Evolutionary conservation across 1,284 basidiomycete species (phyloP).

Genomic region (Stygiomarasmius scandens): DNA sequence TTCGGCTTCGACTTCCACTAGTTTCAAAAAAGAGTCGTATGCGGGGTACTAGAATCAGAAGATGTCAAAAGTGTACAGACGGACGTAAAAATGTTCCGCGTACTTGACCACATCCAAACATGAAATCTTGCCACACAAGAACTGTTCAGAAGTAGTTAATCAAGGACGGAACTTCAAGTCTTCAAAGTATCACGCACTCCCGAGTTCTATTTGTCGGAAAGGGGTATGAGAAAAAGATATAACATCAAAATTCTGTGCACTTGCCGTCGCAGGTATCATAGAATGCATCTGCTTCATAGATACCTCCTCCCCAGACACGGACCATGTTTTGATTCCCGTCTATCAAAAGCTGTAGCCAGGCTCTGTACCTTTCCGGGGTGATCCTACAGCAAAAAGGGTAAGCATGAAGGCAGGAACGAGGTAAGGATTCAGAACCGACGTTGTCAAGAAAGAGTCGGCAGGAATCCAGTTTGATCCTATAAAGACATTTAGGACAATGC

Average conservation of each 20-base stretch:
- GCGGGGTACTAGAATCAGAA: conserved; percentile 66
- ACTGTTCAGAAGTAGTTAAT: conserved; percentile 44
- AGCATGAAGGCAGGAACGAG: conserved; percentile 20
- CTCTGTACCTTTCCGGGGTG: conserved; percentile 60
- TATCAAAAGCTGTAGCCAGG: conserved; percentile 74
- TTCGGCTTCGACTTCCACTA: conserved; percentile 69
- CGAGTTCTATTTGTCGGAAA: conserved; percentile 52
- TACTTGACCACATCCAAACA: conserved; percentile 84
- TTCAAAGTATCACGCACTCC: conserved; percentile 50
- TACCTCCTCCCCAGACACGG: conserved; percentile 84
- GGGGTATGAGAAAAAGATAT: conserved; percentile 4
- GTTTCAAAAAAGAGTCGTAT: conserved; percentile 69
- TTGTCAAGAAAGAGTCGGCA: conserved; percentile 85
- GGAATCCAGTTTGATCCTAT: conserved; percentile 92
- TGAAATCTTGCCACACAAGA: conserved; percentile 88
- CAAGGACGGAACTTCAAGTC: conserved; percentile 33
- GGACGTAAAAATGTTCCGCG: conserved; percentile 7
- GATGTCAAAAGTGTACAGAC: neutral
- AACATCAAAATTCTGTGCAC: conserved; percentile 15
- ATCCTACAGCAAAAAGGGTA: conserved; percentile 37
- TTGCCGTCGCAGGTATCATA: conserved; percentile 80
- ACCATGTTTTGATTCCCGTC: conserved; percentile 86
- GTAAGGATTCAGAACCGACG: conserved; percentile 40
- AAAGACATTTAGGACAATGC: too few species aligned
- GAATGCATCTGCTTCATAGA: conserved; percentile 79